Evolutionary conservation across 768 basidiomycete genomes (phyloP).

Genomic region (Lepiota brunneoincarnata): DNA sequence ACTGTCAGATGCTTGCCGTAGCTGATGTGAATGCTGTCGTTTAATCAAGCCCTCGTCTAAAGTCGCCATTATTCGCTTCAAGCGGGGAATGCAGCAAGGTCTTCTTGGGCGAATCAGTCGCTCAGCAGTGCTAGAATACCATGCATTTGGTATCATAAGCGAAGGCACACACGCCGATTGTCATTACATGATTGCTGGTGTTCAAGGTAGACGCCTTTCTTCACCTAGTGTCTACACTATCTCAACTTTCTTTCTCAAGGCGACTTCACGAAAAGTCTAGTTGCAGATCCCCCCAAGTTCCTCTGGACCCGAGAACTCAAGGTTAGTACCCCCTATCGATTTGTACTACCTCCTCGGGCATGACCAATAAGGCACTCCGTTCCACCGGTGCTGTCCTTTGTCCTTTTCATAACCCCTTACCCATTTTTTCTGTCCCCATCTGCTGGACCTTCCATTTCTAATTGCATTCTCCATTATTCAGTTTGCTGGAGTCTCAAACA

Average conservation of each 20-base stretch:
- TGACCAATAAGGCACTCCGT: no score
- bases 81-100: constrained; percentile 84
- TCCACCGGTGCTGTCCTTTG: no score
- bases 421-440: neutral
- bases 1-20: neutral
- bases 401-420: neutral
- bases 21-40: constrained; percentile 13
- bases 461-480: constrained; percentile 23
- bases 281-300: constrained; percentile 63
- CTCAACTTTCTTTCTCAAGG: constrained; percentile 29
- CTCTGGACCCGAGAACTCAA: constrained; percentile 82
- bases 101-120: constrained; percentile 73
- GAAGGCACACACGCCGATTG: constrained; percentile 72
- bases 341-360: no score
- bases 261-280: constrained; percentile 74
- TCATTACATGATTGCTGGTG: constrained; percentile 81
- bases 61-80: constrained; percentile 75
- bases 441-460: neutral
- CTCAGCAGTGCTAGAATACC: constrained; percentile 74
- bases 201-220: constrained; percentile 44
- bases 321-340: constrained; percentile 33
- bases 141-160: constrained; percentile 78
- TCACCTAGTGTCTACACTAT: neutral
- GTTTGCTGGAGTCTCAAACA: constrained; percentile 81
- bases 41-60: constrained; percentile 65